phyloP scores from a whole-genome alignment of 306 rosid species.

The Rosa lucieae region DNA sequence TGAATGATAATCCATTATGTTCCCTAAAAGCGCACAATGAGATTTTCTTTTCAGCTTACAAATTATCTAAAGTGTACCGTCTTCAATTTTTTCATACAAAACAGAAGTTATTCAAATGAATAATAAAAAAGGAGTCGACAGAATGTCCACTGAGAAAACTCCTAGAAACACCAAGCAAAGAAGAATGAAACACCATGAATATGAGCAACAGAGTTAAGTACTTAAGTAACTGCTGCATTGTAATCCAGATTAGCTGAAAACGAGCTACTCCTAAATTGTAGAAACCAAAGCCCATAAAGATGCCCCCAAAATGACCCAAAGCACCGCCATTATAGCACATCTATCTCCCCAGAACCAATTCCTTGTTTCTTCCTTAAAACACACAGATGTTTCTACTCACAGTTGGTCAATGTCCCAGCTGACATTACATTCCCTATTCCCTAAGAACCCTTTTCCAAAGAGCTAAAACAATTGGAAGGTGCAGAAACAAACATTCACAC shows the following conservation, averaged over 20 bases:
- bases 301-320: background rate
- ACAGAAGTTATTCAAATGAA: conserved; percentile 1
- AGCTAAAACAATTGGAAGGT: background rate
- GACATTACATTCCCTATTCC: background rate
- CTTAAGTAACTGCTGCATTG: background rate
- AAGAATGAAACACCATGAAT: background rate
- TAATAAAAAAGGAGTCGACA: background rate
- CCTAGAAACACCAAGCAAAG: background rate
- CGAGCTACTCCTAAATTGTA: background rate
- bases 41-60: background rate
- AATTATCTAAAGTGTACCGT: background rate
- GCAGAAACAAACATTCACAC: background rate
- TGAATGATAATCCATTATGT: background rate
- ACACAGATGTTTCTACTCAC: background rate
- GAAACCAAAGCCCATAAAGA: background rate
- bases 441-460: background rate
- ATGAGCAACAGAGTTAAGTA: background rate
- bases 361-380: background rate
- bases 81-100: background rate
- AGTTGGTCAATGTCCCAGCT: background rate
- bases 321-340: background rate
- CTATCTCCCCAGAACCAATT: background rate
- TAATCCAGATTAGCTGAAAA: background rate
- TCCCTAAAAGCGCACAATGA: background rate
- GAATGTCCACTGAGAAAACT: background rate